These are phyloP conservation scores for Jatropha podagrica DNA, from an alignment of 441 rosid genomes.

Conservation along the genomic window DNA sequence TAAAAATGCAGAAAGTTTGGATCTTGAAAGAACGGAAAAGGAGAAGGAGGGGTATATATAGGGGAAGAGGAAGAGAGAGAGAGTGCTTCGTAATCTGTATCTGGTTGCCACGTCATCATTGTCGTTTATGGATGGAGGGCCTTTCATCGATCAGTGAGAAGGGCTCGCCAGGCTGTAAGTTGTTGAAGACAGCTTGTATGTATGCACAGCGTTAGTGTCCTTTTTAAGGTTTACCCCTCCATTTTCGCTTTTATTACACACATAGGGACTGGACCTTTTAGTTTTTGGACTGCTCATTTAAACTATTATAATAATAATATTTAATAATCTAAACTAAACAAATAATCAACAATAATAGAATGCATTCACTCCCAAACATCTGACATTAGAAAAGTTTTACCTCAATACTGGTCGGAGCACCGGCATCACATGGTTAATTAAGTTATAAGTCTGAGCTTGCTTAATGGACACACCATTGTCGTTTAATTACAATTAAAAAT, in stretches of 20 bases:
- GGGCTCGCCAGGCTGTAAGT: slow-evolving; percentile 44
- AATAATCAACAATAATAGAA: no score
- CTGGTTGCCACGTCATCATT: slow-evolving; percentile 32
- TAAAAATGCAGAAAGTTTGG: background rate
- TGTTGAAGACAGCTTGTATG: slow-evolving; percentile 43
- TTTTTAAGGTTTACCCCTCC: slow-evolving; percentile 11
- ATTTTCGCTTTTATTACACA: slow-evolving; percentile 15
- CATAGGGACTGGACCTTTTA: background rate
- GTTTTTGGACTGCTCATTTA: background rate
- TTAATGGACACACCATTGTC: no score
- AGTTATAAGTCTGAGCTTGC: no score
- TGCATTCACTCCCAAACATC: no score
- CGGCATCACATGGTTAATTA: no score
- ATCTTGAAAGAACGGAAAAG: background rate
- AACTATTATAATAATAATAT: background rate
- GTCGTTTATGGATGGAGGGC: slow-evolving; percentile 13
- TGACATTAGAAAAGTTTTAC: no score
- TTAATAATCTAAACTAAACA: no score
- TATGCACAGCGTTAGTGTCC: background rate
- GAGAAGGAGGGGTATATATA: background rate
- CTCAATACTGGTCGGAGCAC: no score
- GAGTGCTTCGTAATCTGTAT: slow-evolving; percentile 14
- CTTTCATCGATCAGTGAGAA: slow-evolving; percentile 24
- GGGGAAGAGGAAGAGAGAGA: background rate
- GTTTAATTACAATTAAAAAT: no score